phyloP scores from a whole-genome alignment of 1,284 basidiomycete species.

The Apiotrichum laibachii region DNA sequence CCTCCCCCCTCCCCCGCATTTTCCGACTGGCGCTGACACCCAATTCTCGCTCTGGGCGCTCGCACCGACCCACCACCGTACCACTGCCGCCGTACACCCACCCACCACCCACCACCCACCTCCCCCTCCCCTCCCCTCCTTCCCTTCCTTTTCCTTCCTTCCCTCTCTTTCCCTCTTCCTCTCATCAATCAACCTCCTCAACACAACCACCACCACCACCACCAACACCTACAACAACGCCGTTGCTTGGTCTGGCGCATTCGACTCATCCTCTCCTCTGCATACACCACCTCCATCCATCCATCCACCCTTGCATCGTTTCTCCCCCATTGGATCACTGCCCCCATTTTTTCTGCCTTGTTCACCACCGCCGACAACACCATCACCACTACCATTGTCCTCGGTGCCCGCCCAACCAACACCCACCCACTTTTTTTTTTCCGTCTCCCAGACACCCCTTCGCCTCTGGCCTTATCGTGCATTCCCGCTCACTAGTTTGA shows the following conservation, averaged over 20 bases:
- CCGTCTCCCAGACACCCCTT: neutral
- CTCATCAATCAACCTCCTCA: neutral
- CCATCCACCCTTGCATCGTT: neutral
- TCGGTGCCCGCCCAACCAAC: neutral
- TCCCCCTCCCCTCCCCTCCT: neutral
- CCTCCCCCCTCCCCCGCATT: neutral
- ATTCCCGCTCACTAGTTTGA: conserved; percentile 3
- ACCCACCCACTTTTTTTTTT: no score
- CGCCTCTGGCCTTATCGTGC: conserved; percentile 1
- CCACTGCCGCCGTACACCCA: neutral
- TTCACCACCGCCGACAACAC: neutral
- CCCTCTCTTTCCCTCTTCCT: neutral
- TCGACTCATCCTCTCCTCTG: neutral
- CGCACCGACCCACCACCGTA: neutral
- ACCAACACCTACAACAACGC: no score
- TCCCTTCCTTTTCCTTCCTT: neutral
- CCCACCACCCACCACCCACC: neutral
- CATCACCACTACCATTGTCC: neutral
- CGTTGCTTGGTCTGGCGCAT: no score
- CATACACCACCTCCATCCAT: neutral
- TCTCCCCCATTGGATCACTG: neutral
- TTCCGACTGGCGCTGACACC: neutral
- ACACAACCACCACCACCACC: no score
- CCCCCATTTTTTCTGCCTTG: neutral
- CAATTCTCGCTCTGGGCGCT: neutral